A percentile compares a stretch with the other conserved stretches of the same genome.
phyloP scores from a whole-genome alignment of 2,329 filamentous ascomycete species.

The Sporothrix protearum region DNA sequence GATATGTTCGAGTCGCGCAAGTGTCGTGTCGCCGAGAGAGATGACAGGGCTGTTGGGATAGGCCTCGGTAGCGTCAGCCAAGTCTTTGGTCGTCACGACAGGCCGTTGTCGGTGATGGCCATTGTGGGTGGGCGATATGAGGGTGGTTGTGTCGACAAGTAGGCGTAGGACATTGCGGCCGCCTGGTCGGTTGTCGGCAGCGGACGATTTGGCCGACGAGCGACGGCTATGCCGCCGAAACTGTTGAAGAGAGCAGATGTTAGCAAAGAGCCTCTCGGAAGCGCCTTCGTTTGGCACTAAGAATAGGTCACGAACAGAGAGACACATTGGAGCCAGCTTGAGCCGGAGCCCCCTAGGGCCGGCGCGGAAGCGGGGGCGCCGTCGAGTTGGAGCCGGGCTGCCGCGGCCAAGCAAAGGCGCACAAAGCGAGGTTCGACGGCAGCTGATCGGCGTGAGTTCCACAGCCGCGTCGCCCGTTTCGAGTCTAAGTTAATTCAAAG shows the following conservation, averaged over 20 bases:
- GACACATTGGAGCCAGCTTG: slow-evolving; percentile 16
- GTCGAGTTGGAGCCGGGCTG: slow-evolving; percentile 8
- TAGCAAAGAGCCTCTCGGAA: not conserved
- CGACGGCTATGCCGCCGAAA: slow-evolving; percentile 16
- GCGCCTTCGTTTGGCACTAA: not conserved
- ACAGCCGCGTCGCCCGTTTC: slow-evolving; percentile 16
- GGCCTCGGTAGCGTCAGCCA: slow-evolving; percentile 24
- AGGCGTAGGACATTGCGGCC: slow-evolving; percentile 23
- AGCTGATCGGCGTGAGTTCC: slow-evolving; percentile 16
- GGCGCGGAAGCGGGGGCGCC: slow-evolving; percentile 15
- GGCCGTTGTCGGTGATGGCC: slow-evolving; percentile 30
- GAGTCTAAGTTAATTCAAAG: not conserved
- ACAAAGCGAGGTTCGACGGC: not conserved
- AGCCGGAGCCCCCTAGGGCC: slow-evolving; percentile 21
- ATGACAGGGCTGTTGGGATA: slow-evolving; percentile 33
- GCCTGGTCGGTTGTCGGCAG: slow-evolving; percentile 11
- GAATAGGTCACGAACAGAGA: slow-evolving; percentile 9
- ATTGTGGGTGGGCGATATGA: slow-evolving; percentile 34
- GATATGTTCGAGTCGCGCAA: slow-evolving; percentile 46
- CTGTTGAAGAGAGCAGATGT: not conserved
- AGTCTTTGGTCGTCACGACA: slow-evolving; percentile 27
- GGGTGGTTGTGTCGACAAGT: slow-evolving; percentile 32
- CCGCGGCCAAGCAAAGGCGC: slow-evolving; percentile 1
- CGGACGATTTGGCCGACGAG: not conserved
- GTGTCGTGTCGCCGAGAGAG: slow-evolving; percentile 48